Base-by-base conservation (phyloP, 306 rosid genomes). In the Rubus idaeus region DNA sequence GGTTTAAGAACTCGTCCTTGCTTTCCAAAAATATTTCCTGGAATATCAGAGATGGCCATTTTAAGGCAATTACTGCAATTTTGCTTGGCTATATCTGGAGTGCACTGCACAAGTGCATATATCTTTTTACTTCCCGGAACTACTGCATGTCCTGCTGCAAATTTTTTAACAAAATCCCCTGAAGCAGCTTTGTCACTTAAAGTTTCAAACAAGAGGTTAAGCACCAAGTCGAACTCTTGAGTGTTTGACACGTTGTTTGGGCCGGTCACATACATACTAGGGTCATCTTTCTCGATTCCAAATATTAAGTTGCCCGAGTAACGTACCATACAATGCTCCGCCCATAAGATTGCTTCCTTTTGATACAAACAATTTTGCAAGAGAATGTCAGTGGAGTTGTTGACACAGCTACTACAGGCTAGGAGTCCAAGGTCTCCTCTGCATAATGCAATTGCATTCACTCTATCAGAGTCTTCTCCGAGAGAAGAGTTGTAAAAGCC, bases 381-480 rank as follows among this genome's bases (percentile, higher is more conserved):
- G 14, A 78, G 50, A 35, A 13, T 55, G 3, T 77, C 7, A 37
- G 50, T 56, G 0, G 75, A 17, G 1, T 1, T 0, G 1, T 20
- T 46, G 23, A 78, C 9, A 26, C 76, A 39, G 1, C 18, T 10
- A 0, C 2, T 51, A 39, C 81, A 78, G 5, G 0, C 4, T 0
- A 47, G n/a, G 4, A 0, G 62, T 3, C 26, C 3, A 13, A 70
- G 7, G 20, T 78, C 76, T 60, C 81, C 81, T 78, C 81, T 70
- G 46, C 81, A 78, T 5, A 78, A 45, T 14, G 76, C 81, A 37
- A 78, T 78, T 8, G 63, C 76, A 6, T 61, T 56, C 6, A 78
- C 71, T 49, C 3, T 70, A 60, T 70, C 12, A 8, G 70, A 4
- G 49, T 18, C 67, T 45, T 60, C 30, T 20, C 76, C 81, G 1